Percentiles rank a stretch among this genome's conserved stretches.
phyloP scores from a whole-genome alignment of 2,329 filamentous ascomycete genomes.

The Mycosphaerella sp. region DNA sequence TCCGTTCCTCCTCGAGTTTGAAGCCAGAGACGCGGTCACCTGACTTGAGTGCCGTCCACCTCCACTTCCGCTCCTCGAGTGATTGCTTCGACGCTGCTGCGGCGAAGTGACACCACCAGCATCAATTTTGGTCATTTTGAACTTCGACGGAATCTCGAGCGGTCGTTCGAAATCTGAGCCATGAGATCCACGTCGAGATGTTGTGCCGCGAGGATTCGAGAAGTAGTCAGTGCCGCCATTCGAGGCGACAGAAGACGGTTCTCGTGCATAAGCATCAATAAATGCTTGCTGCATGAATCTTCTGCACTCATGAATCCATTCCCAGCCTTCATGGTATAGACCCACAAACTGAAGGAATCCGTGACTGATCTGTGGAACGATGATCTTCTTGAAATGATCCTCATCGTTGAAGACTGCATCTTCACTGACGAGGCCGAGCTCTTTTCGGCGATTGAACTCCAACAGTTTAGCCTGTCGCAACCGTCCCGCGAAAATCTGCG shows the following conservation, averaged over 20 bases:
- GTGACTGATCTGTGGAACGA: constrained; percentile 85
- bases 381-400: constrained; percentile 61
- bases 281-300: constrained; percentile 80
- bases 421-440: constrained; percentile 49
- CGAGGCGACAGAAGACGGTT: constrained; percentile 20
- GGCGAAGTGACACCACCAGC: constrained; percentile 1
- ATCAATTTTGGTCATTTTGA: constrained; percentile 22
- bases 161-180: constrained; percentile 75
- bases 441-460: constrained; percentile 50
- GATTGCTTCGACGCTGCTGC: constrained; percentile 6
- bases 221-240: constrained; percentile 25
- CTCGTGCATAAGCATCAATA: constrained; percentile 40
- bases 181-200: constrained; percentile 16
- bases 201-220: constrained; percentile 13
- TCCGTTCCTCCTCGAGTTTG: constrained; percentile 24
- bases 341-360: constrained; percentile 89
- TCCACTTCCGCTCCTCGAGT: constrained; percentile 10
- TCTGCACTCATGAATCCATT: constrained; percentile 71
- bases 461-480: constrained; percentile 70
- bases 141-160: constrained; percentile 63
- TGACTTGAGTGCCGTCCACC: constrained; percentile 16
- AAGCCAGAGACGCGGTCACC: constrained; percentile 1
- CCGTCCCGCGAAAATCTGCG: constrained; percentile 87
- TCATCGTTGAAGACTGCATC: constrained; percentile 57
- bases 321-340: constrained; percentile 85